Base-by-base conservation (phyloP, 2,329 filamentous ascomycete genomes). In the Exserohilum turcica region DNA sequence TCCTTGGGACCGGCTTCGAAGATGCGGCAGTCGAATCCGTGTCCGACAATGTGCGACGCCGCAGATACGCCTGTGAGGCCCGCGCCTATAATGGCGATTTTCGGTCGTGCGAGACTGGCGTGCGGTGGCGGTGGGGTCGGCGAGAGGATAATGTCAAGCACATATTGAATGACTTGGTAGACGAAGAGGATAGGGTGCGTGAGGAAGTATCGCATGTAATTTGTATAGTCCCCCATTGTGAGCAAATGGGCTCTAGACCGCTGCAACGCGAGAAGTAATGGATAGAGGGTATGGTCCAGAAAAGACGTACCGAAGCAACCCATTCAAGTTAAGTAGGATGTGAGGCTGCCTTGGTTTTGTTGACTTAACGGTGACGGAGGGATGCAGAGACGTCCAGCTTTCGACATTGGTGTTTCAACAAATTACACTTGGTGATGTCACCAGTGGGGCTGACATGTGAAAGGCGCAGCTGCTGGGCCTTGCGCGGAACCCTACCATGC, bases 1-100 rank as follows among this genome's bases (percentile, higher is more conserved):
- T 89, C 81, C 58, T 85, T 79, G 3, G 80, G 74, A 1, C 88
- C 88, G 6, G 85, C 84, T 70, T 95, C 91, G 60, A 95, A 95
- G 33, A 95, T 84, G 16, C 83, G 82, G 6, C 91, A 88, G 57
- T 94, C 89, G 61, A 93, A 93, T 38, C 90, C 90, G 83, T 94
- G 89, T 1, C 91, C 91, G 31, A 92, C 85, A 67, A 89, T 92
- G 71, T 95, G 91, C 1, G 89, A 86, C 0, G 91, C 91, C 6
- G 90, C 85, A 1, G 90, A 90, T 2, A 94, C 86, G 33, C 84
- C 84, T 3, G 91, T 94, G 48, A 95, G 79, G 6, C 78, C 78
- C 35, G 78, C 78, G 6, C 77, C 78, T 37, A 80, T 77, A 49
- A 80, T 66, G 42, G 78, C 78, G 44, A 80, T 78, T 39, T 75